These are phyloP conservation scores for Claviceps arundinis DNA, from an alignment of 2,329 filamentous ascomycete genomes.

Conservation along the genomic window DNA sequence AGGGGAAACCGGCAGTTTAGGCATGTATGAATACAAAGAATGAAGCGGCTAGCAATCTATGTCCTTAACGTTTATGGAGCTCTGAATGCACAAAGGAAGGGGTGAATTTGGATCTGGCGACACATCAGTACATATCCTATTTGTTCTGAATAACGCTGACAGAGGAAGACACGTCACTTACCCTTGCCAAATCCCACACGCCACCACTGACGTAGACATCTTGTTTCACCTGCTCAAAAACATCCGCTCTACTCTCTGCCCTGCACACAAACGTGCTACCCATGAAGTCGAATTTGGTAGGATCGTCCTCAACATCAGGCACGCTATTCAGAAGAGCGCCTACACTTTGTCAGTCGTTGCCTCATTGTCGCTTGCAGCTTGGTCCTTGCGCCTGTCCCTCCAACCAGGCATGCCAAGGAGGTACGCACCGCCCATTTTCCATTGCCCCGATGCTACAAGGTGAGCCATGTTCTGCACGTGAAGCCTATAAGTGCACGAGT, in stretches of 20 bases:
- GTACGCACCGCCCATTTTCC: conserved; percentile 50
- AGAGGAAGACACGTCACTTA: conserved; percentile 13
- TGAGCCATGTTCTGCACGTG: conserved; percentile 47
- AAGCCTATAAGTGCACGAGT: conserved; percentile 8
- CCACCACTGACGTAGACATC: conserved; percentile 61
- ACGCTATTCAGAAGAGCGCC: conserved; percentile 56
- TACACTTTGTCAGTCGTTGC: conserved; percentile 13
- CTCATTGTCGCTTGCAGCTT: not conserved
- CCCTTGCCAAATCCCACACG: conserved; percentile 71
- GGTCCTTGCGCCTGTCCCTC: not conserved
- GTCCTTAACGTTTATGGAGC: conserved; percentile 11
- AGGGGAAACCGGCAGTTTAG: not conserved
- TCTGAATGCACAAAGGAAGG: conserved; percentile 31
- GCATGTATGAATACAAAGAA: conserved; percentile 4
- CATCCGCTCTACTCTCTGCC: conserved; percentile 57
- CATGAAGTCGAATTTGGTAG: conserved; percentile 51
- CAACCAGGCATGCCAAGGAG: not conserved
- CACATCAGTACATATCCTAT: not conserved
- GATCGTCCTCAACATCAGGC: conserved; percentile 42
- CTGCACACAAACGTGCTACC: conserved; percentile 58
- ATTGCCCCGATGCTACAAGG: conserved; percentile 37
- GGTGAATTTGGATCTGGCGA: conserved; percentile 33
- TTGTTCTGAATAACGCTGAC: not conserved
- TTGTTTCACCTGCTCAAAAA: conserved; percentile 49
- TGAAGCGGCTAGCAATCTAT: not conserved